A percentile compares a stretch with the other conserved stretches of the same genome.
These are phyloP conservation scores for Tolypocladium amazonense DNA, from an alignment of 2,329 filamentous ascomycete species.

Conservation along the genomic window DNA sequence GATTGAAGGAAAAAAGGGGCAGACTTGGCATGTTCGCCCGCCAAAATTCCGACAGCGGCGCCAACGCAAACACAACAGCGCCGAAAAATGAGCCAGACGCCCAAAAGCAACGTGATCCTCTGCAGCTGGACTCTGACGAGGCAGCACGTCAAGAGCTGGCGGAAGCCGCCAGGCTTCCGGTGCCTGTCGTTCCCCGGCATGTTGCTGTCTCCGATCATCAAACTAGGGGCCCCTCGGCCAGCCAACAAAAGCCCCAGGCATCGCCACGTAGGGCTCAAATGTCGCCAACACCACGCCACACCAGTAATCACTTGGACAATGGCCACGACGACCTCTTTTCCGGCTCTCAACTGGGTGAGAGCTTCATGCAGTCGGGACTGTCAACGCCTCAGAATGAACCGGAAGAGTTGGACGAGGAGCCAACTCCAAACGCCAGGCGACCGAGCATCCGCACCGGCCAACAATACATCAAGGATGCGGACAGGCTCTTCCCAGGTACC, in stretches of 20 bases:
- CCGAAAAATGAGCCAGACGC: conserved; percentile 7
- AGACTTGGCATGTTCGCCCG: conserved; percentile 21
- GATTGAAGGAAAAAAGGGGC: conserved; percentile 19
- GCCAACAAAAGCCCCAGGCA: conserved; percentile 11
- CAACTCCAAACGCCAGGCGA: conserved; percentile 3
- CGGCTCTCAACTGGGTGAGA: conserved; percentile 27
- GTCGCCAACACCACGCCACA: conserved; percentile 9
- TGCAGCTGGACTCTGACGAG: conserved; percentile 5
- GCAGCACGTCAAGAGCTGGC: conserved; percentile 17
- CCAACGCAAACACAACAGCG: conserved; percentile 9
- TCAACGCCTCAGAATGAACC: conserved; percentile 24
- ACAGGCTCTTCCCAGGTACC: conserved; percentile 1
- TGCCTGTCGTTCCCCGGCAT: conserved; percentile 21
- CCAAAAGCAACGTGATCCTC: conserved; percentile 10
- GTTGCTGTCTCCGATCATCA: conserved; percentile 15
- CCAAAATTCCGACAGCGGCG: conserved; percentile 12
- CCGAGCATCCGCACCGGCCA: not conserved
- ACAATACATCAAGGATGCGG: not conserved
- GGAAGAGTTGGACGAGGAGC: conserved; percentile 4
- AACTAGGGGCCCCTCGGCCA: conserved; percentile 10
- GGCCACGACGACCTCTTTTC: conserved; percentile 19
- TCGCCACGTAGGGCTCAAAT: conserved; percentile 9
- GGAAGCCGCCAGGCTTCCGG: conserved; percentile 23
- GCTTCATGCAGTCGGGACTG: conserved; percentile 27
- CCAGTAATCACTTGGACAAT: conserved; percentile 6